Evolutionary conservation across 106 monocot species (phyloP), one percentile per base, ranked within the genome.

Genomic region (Amphibolis antarctica): DNA sequence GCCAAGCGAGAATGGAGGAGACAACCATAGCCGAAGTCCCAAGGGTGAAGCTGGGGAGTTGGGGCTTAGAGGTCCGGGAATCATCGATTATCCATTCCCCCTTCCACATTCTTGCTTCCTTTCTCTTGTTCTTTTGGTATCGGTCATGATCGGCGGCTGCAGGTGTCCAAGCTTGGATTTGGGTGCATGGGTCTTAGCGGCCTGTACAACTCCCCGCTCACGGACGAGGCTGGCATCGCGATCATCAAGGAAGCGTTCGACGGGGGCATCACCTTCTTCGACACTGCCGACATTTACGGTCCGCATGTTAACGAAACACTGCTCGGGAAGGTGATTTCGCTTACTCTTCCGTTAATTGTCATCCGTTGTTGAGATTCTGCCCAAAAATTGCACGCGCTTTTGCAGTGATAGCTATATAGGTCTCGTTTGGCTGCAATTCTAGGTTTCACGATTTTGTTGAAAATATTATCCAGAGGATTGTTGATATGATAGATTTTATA

Each of bases 131-230:
- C 10, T 19, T 17, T 14, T 58, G 4, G 9, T 10, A 11, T 14
- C 19, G 1, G 28, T 57, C 28, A 15, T n/a, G n/a, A n/a, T n/a
- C n/a, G n/a, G n/a, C n/a, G n/a, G n/a, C n/a, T 57, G 15, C 61
- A 92, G 91, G 92, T 86, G 3, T 92, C 92, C 13, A 92, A 83
- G 62, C 36, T 93, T 44, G 92, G 92, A 0, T 83, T 88, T 69
- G 92, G 92, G 3, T 93, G 92, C 63, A 81, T 88, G 88, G 69
- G 85, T 21, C 85, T 93, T n/a, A 74, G 74, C 3, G 92, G 88
- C 10, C 49, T 66, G 3, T 93, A 88, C 74, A 85, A 83, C 45
- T 49, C 80, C 43, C 80, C 88, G 4, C 13, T 93, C n/a, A 12
- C 47, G 18, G 92, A 93, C 0, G 82, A 88, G 31, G 73, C 22